Evolutionary conservation across 495 filamentous ascomycete genomes (phyloP).

Genomic region (Aspergillus sclerotiicarbonarius): DNA sequence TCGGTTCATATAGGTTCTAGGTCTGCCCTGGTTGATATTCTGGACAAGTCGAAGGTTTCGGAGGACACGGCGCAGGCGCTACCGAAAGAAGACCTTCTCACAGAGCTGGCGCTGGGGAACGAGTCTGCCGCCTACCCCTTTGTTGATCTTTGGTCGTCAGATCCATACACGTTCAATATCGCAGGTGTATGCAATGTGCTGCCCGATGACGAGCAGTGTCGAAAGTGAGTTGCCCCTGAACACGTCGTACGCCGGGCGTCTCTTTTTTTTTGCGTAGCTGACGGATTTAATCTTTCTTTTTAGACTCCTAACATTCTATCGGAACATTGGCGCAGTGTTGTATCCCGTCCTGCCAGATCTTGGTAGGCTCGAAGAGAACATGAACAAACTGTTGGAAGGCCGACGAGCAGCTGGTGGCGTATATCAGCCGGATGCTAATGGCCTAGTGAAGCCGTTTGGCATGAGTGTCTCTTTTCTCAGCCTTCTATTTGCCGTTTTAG

Average conservation of each 20-base stretch:
- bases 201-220: constrained; percentile 61
- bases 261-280: neutral
- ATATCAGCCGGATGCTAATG: constrained; percentile 37
- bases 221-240: constrained; percentile 40
- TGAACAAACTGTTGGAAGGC: constrained; percentile 66
- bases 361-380: constrained; percentile 60
- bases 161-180: constrained; percentile 67
- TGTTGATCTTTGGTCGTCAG: constrained; percentile 60
- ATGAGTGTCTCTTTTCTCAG: constrained; percentile 40
- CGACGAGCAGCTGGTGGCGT: constrained; percentile 51
- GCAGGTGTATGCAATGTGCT: constrained; percentile 67
- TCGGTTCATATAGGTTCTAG: constrained; percentile 56
- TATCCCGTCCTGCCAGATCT: constrained; percentile 77
- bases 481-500: constrained; percentile 72
- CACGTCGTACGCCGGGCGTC: neutral
- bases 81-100: constrained; percentile 75
- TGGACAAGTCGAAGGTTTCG: constrained; percentile 39
- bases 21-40: constrained; percentile 53
- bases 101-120: constrained; percentile 78
- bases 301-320: constrained; percentile 71
- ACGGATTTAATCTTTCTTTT: constrained; percentile 3
- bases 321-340: constrained; percentile 72
- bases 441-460: constrained; percentile 42
- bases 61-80: constrained; percentile 50
- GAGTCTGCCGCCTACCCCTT: constrained; percentile 78